phyloP scores from a whole-genome alignment of 768 basidiomycete species.

The Tulasnella sp. region DNA sequence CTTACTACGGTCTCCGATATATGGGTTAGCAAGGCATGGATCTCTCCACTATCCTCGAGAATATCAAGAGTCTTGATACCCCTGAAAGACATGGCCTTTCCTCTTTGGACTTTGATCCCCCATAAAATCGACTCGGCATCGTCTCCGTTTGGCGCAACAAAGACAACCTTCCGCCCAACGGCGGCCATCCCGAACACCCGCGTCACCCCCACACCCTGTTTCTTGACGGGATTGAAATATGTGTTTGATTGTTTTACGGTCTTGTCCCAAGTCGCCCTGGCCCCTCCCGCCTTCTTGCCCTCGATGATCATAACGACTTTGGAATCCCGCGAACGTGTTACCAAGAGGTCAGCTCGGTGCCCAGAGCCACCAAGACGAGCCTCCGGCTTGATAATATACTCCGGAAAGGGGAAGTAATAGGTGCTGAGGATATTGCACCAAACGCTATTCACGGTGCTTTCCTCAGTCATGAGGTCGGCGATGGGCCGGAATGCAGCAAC shows the following conservation, averaged over 20 bases:
- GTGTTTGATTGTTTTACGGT: neutral
- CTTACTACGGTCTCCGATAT: neutral
- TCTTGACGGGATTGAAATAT: neutral
- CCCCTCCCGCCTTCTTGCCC: neutral
- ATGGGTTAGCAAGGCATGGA: neutral
- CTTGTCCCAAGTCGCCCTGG: neutral
- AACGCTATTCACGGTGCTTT: conserved; percentile 4
- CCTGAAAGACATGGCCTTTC: neutral
- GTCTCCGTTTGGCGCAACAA: neutral
- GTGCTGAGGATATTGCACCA: neutral
- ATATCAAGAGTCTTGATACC: neutral
- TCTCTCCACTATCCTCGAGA: neutral
- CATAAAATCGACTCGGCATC: neutral
- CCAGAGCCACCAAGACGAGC: neutral
- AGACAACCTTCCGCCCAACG: neutral
- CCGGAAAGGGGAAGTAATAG: conserved; percentile 10
- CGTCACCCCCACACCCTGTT: neutral
- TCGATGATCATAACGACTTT: neutral
- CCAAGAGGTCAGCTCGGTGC: neutral
- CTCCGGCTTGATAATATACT: neutral
- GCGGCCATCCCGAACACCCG: neutral
- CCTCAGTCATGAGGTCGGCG: conserved; percentile 1
- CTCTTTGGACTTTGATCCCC: neutral
- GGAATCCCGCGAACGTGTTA: neutral
- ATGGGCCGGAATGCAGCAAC: neutral